A percentile compares a stretch with the other conserved stretches of the same genome.
Conservation (phyloP, 257 asterid genomes). For the Solanum ahanhuiri region DNA sequence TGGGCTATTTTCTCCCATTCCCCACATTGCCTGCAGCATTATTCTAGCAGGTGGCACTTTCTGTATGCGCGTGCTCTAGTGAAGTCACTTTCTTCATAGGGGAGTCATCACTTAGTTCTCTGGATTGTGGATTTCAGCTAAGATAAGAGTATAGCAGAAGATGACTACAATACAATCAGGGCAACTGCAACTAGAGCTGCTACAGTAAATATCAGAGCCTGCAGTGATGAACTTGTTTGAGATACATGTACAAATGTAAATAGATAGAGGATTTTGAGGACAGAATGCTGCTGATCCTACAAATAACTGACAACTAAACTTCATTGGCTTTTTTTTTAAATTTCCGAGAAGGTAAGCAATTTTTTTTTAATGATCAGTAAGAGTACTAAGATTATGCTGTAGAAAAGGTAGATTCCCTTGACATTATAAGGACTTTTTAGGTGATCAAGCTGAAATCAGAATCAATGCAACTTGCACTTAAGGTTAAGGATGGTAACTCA, state of each 20-base stretch:
- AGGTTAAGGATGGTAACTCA: slow-evolving; percentile 21
- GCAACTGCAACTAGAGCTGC: slow-evolving; percentile 11
- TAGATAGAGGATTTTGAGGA: neutral
- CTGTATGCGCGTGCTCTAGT: neutral
- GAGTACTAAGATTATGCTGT: neutral
- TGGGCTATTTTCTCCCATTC: neutral
- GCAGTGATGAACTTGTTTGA: slow-evolving; percentile 1
- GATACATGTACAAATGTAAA: neutral
- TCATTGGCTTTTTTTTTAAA: neutral
- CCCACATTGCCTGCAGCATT: neutral
- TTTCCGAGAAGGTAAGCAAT: neutral
- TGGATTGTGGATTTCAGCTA: neutral
- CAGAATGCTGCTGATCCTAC: neutral
- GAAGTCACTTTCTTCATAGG: neutral
- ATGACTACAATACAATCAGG: slow-evolving; percentile 3
- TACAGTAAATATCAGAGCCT: slow-evolving; percentile 24
- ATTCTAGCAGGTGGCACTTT: neutral
- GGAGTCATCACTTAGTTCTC: neutral
- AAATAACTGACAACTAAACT: neutral
- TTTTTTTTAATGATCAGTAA: neutral
- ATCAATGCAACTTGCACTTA: neutral
- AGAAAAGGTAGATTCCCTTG: neutral
- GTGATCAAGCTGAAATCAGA: neutral
- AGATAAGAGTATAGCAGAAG: neutral
- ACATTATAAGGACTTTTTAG: neutral